Evolutionary conservation across 1,139 yeast species (phyloP).

Genomic region (Candida sp.): DNA sequence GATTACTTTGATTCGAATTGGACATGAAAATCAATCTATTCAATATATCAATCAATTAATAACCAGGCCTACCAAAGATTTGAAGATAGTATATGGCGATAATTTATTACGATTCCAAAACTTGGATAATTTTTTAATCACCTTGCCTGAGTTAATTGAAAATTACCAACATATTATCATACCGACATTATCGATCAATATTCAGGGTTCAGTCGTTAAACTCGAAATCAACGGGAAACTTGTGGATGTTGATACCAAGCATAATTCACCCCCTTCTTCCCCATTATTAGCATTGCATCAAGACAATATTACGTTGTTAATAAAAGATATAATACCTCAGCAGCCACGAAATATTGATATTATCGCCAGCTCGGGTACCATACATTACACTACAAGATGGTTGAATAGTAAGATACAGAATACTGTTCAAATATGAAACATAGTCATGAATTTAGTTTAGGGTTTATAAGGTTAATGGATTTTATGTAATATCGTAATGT

Average conservation of each 20-base stretch:
- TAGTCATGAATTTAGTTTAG: not conserved
- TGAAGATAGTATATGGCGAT: slow-evolving; percentile 16
- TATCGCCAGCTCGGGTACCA: not conserved
- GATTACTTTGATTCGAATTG: slow-evolving; percentile 23
- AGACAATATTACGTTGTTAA: not conserved
- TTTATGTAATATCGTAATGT: not conserved
- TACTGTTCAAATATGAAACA: not conserved
- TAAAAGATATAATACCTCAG: slow-evolving; percentile 1
- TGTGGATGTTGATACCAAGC: slow-evolving; percentile 7
- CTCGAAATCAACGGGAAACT: slow-evolving; percentile 23
- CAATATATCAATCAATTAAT: slow-evolving; percentile 14
- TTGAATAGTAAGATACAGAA: slow-evolving; percentile 2
- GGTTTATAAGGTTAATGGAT: not conserved
- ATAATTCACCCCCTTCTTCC: not conserved
- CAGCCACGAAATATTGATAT: slow-evolving; percentile 1
- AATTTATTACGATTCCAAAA: slow-evolving; percentile 16
- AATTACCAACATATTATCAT: slow-evolving; percentile 2
- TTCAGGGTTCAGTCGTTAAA: slow-evolving; percentile 10
- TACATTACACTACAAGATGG: slow-evolving; percentile 2
- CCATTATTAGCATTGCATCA: not conserved
- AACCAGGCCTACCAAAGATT: slow-evolving; percentile 9
- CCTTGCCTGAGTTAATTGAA: slow-evolving; percentile 2
- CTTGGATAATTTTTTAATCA: slow-evolving; percentile 4
- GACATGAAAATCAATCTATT: slow-evolving; percentile 14
- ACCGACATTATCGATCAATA: slow-evolving; percentile 2